These are phyloP conservation scores for Fonsecaea nubica DNA, from an alignment of 2,329 filamentous ascomycete genomes.

Conservation along the genomic window DNA sequence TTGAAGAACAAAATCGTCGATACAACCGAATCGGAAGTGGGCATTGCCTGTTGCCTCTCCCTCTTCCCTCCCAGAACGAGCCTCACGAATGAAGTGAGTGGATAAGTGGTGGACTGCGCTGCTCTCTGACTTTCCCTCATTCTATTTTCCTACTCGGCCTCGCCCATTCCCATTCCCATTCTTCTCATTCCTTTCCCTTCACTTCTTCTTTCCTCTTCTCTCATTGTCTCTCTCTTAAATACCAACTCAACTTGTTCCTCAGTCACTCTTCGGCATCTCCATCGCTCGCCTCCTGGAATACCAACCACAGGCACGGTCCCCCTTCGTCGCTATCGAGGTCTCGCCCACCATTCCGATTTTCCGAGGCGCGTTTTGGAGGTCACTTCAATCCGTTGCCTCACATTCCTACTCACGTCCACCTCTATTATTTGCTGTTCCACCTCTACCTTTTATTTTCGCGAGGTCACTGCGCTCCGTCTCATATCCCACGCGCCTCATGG, in stretches of 20 bases:
- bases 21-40: conserved; percentile 1
- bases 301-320: conserved; percentile 2
- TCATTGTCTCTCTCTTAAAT: conserved; percentile 37
- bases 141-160: conserved; percentile 31
- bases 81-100: conserved; percentile 14
- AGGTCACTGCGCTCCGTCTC: conserved; percentile 45
- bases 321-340: conserved; percentile 16
- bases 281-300: not conserved
- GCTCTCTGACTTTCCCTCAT: conserved; percentile 40
- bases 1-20: conserved; percentile 4
- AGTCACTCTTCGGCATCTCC: not conserved
- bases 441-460: conserved; percentile 37
- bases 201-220: conserved; percentile 39
- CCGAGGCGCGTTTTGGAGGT: conserved; percentile 31
- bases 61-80: not conserved
- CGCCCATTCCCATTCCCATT: conserved; percentile 24
- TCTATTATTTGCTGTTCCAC: not conserved
- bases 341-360: conserved; percentile 36
- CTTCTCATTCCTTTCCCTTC: not conserved
- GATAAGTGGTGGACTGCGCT: conserved; percentile 16
- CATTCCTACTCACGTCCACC: conserved; percentile 31
- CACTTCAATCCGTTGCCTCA: conserved; percentile 34
- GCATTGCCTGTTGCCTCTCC: not conserved
- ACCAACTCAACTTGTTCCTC: conserved; percentile 15
- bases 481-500: conserved; percentile 53